phyloP scores from a whole-genome alignment of 2,329 filamentous ascomycete species.

The Ophiostoma sp. region DNA sequence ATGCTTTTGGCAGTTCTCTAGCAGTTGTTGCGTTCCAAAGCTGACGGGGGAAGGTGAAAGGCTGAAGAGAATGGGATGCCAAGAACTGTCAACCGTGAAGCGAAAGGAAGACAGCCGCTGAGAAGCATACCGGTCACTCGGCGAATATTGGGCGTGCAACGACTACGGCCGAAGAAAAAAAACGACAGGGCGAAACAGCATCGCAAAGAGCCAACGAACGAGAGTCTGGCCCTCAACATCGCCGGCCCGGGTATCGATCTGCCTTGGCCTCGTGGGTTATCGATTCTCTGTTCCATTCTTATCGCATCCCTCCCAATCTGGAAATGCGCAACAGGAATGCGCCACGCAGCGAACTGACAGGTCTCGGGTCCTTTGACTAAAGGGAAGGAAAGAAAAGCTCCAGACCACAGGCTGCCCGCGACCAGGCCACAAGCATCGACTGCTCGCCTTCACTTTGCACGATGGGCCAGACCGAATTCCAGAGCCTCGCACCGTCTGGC shows the following conservation, averaged over 20 bases:
- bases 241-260: not conserved
- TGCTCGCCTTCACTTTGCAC: not conserved
- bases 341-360: constrained; percentile 10
- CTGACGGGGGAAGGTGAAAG: not conserved
- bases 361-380: not conserved
- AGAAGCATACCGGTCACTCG: not conserved
- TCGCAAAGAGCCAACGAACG: not conserved
- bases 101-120: not conserved
- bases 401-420: not conserved
- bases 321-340: constrained; percentile 5
- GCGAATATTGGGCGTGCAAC: not conserved
- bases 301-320: constrained; percentile 16
- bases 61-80: not conserved
- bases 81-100: not conserved
- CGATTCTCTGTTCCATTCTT: constrained; percentile 10
- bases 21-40: constrained; percentile 12
- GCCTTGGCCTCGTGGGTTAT: constrained; percentile 8
- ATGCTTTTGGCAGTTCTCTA: not conserved
- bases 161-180: not conserved
- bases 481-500: constrained; percentile 21
- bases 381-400: not conserved
- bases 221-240: not conserved
- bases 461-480: constrained; percentile 14
- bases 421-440: not conserved
- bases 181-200: not conserved